Conservation (phyloP, 768 basidiomycete species). For the Dioszegia aurantiaca region DNA sequence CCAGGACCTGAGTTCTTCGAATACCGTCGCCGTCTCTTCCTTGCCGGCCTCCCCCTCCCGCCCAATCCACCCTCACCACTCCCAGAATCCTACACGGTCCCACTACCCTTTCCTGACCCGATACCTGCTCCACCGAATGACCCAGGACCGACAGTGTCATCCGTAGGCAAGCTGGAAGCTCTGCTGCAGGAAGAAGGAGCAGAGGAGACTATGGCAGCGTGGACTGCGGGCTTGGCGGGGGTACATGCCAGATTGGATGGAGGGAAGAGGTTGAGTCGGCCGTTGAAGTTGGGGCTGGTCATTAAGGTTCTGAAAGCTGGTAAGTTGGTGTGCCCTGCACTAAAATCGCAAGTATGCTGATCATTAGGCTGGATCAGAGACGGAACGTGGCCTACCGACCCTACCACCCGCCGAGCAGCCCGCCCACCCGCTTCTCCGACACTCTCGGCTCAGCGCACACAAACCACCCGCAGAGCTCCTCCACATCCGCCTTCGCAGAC, state of each 20-base stretch:
- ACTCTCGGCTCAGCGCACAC: background rate
- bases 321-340: background rate
- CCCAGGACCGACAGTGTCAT: conserved; percentile 4
- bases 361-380: conserved; percentile 40
- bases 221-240: conserved; percentile 27
- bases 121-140: conserved; percentile 14
- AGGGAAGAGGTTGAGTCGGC: conserved; percentile 30
- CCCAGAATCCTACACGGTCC: conserved; percentile 23
- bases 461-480: no score
- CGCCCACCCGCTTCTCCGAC: conserved; percentile 33
- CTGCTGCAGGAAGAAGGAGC: conserved; percentile 24
- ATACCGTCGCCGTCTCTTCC: conserved; percentile 37
- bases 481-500: background rate
- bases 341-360: conserved; percentile 18
- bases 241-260: conserved; percentile 25
- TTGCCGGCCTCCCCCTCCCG: conserved; percentile 28
- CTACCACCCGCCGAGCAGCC: conserved; percentile 23
- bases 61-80: conserved; percentile 1
- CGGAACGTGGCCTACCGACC: conserved; percentile 43
- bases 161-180: conserved; percentile 30
- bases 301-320: conserved; percentile 25
- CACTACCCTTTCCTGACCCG: conserved; percentile 18
- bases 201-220: conserved; percentile 32
- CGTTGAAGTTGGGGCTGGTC: conserved; percentile 36
- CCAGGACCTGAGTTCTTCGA: conserved; percentile 44